Evolutionary conservation across 2,329 filamentous ascomycete genomes (phyloP).

Genomic region (Geosmithia morbida): DNA sequence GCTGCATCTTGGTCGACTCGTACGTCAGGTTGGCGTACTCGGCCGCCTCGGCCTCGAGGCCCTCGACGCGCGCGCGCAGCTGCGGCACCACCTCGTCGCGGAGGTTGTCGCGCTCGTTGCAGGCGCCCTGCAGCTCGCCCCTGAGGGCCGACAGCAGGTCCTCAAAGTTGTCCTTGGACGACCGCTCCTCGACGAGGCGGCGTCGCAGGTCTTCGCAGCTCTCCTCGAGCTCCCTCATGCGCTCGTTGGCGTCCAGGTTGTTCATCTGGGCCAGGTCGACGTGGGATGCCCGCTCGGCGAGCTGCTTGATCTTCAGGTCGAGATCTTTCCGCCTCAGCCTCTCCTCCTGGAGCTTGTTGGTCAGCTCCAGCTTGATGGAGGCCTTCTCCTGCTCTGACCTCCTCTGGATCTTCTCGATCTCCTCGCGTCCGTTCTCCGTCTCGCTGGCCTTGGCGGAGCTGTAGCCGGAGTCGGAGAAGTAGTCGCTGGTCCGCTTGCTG

Average conservation of each 20-base stretch:
- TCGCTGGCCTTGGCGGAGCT: conserved; percentile 71
- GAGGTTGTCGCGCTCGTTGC: conserved; percentile 83
- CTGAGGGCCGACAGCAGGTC: conserved; percentile 76
- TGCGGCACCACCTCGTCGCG: conserved; percentile 78
- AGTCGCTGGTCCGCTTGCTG: conserved; percentile 79
- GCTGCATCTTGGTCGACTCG: conserved; percentile 73
- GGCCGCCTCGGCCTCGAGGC: conserved; percentile 59
- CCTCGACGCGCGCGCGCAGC: conserved; percentile 61
- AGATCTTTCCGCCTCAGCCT: conserved; percentile 58
- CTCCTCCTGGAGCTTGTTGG: conserved; percentile 78
- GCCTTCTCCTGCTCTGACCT: conserved; percentile 85
- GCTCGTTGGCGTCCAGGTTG: conserved; percentile 38
- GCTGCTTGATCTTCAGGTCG: conserved; percentile 69
- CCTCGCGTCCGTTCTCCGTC: conserved; percentile 45
- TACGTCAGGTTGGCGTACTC: conserved; percentile 63
- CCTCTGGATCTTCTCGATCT: conserved; percentile 71
- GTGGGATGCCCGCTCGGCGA: conserved; percentile 65
- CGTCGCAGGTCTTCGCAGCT: conserved; percentile 72
- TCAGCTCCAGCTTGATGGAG: conserved; percentile 70
- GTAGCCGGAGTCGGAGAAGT: conserved; percentile 92
- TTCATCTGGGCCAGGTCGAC: conserved; percentile 40
- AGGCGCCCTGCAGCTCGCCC: conserved; percentile 64
- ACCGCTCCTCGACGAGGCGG: conserved; percentile 69
- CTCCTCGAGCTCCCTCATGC: conserved; percentile 64
- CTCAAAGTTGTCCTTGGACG: conserved; percentile 86